These are phyloP conservation scores for Volvox carteri DNA, from an alignment of 163 green algal species.

Conservation along the genomic window DNA sequence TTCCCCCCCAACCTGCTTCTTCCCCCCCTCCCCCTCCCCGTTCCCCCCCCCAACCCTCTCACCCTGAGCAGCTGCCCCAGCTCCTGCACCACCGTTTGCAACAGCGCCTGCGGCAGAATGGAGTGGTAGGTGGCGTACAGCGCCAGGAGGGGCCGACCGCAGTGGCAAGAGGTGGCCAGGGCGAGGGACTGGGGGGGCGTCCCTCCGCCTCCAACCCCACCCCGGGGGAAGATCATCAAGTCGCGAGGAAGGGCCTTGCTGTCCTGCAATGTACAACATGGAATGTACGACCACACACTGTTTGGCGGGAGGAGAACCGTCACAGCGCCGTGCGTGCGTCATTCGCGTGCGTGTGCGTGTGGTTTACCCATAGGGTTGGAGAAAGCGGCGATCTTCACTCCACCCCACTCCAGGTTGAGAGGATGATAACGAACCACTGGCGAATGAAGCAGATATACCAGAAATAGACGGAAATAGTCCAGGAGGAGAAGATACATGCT, in stretches of 20 bases:
- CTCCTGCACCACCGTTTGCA: constrained; percentile 53
- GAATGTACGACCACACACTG: too few relatives aligned
- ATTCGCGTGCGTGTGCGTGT: too few relatives aligned
- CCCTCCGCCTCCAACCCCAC: not conserved
- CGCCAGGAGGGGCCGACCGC: constrained; percentile 47
- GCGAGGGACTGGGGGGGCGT: constrained; percentile 44
- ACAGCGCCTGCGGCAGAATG: constrained; percentile 44
- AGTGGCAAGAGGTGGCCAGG: constrained; percentile 17
- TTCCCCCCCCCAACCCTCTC: not conserved
- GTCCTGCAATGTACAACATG: too few relatives aligned
- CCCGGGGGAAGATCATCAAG: constrained; percentile 1
- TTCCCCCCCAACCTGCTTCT: not conserved
- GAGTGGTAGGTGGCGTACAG: constrained; percentile 54
- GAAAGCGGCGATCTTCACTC: too few relatives aligned
- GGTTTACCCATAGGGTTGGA: too few relatives aligned
- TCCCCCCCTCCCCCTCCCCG: not conserved
- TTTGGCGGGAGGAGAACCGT: too few relatives aligned
- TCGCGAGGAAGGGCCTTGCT: constrained; percentile 39
- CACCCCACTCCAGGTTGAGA: too few relatives aligned
- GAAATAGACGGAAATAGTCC: too few relatives aligned
- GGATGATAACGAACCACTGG: too few relatives aligned
- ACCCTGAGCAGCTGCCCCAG: constrained; percentile 53
- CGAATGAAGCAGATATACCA: too few relatives aligned
- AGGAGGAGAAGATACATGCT: too few relatives aligned
- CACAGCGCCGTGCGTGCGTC: too few relatives aligned